A percentile compares a stretch with the other conserved stretches of the same genome.
These are phyloP conservation scores for Vicia sativa DNA, from an alignment of 306 rosid species.

Conservation along the genomic window DNA sequence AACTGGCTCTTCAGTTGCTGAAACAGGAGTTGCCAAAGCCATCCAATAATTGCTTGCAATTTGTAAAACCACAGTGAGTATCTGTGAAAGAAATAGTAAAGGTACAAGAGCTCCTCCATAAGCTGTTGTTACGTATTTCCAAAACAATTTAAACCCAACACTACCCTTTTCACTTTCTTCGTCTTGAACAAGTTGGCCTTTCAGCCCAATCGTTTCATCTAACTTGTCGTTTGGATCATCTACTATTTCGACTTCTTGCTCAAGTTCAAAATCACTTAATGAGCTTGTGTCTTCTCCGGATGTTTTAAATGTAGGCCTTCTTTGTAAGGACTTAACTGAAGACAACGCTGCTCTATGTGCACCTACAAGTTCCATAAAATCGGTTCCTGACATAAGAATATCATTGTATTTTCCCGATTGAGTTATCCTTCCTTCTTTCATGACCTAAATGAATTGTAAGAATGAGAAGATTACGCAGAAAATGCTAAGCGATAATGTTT, in stretches of 20 bases:
- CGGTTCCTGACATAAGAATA: slow-evolving; percentile 65
- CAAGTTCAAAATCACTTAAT: slow-evolving; percentile 37
- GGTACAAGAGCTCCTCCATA: slow-evolving; percentile 90
- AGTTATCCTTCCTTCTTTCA: slow-evolving; percentile 81
- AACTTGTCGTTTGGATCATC: slow-evolving; percentile 40
- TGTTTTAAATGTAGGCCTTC: slow-evolving; percentile 32
- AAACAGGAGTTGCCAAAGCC: slow-evolving; percentile 80
- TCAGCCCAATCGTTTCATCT: slow-evolving; percentile 39
- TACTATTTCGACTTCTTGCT: slow-evolving; percentile 39
- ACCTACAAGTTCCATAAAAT: slow-evolving; percentile 80
- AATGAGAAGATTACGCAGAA: slow-evolving; percentile 10
- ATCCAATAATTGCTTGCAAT: slow-evolving; percentile 89
- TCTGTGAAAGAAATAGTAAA: slow-evolving; percentile 60
- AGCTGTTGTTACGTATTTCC: slow-evolving; percentile 69
- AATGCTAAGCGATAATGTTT: neutral
- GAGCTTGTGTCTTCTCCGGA: slow-evolving; percentile 35
- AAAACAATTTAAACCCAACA: slow-evolving; percentile 68
- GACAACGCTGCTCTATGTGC: slow-evolving; percentile 79
- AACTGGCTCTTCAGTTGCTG: slow-evolving; percentile 49
- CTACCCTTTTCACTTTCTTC: slow-evolving; percentile 88
- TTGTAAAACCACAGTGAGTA: slow-evolving; percentile 54
- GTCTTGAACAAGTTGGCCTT: slow-evolving; percentile 83
- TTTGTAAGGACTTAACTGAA: slow-evolving; percentile 48
- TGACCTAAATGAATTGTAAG: slow-evolving; percentile 54
- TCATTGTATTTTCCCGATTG: slow-evolving; percentile 77